These are phyloP conservation scores for Calocybe gangraenosa DNA, from an alignment of 768 basidiomycete species.

Conservation along the genomic window DNA sequence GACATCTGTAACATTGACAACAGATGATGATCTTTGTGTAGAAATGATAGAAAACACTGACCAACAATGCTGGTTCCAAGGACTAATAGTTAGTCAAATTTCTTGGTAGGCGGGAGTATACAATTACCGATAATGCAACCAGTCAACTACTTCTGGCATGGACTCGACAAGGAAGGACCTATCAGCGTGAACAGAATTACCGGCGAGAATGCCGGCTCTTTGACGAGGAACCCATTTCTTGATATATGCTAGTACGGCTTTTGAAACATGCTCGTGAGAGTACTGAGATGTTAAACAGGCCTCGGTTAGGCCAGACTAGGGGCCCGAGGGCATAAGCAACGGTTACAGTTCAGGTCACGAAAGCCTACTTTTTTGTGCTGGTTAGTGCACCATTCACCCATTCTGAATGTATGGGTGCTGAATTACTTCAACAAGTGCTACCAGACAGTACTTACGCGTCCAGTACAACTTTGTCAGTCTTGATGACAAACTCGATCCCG, in stretches of 20 bases:
- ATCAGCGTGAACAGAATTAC: constrained; percentile 85
- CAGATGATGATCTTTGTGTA: background rate
- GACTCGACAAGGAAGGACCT: constrained; percentile 64
- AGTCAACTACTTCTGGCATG: constrained; percentile 79
- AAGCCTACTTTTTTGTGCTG: constrained; percentile 70
- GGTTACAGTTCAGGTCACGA: background rate
- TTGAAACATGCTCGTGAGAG: constrained; percentile 53
- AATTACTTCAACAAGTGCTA: constrained; percentile 2
- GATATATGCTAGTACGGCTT: constrained; percentile 69
- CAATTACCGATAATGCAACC: constrained; percentile 76
- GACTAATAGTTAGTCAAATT: background rate
- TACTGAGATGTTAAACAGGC: constrained; percentile 74
- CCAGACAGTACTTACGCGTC: constrained; percentile 50
- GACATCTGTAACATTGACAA: constrained; percentile 50
- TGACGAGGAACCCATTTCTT: constrained; percentile 77
- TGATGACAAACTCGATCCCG: constrained; percentile 74
- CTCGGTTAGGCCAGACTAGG: constrained; percentile 75
- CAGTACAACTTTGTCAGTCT: constrained; percentile 61
- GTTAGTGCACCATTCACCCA: constrained; percentile 84
- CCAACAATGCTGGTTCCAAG: constrained; percentile 56
- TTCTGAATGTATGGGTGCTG: constrained; percentile 47
- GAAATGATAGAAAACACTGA: constrained; percentile 30
- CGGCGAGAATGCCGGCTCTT: constrained; percentile 69
- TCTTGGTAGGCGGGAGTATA: background rate
- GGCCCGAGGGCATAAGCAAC: background rate